Base-by-base conservation (phyloP, 2,329 filamentous ascomycete genomes). In the Fusarium verrucosum region DNA sequence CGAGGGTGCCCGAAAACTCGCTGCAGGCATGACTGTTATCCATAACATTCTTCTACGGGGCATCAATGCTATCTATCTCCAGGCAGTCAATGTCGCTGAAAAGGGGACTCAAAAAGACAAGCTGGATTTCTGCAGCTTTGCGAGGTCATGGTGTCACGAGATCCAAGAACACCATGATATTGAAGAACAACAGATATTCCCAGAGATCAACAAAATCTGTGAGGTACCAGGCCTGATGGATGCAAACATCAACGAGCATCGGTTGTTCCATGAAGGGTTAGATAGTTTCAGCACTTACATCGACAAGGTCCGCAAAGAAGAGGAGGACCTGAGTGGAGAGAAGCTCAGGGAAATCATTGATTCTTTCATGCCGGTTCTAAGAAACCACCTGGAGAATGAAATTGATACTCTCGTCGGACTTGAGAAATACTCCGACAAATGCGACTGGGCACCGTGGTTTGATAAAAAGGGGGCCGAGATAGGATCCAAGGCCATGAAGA, bases 171-270 rank as follows among this genome's bases (percentile, higher is more conserved):
- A 82, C 58, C 79, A 82, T 56, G 50, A 71, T 1, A 50, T 62
- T 0, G 80, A 82, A 57, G 80, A 82, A 47, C 62, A 57, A 3
- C 33, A 61, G 22, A 70, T 80, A 36, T 82, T 82, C 58, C 77
- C 78, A 0, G 66, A 69, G 4, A 71, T 81, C 11, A 76, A 80
- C 56, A 55, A 68, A 32, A 50, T 77, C 20, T 59, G 73, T 5
- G 77, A 74, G 1, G 72, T 75, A 11, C 63, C 70, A 35, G 76
- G 76, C 1, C 58, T 80, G 22, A 81, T 81, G 78, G 76, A 78
- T 14, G 66, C 55, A 40, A 82, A 79, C 58, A 69, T 81, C 4
- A 74, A 75, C 17, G 79, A 82, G 49, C 80, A 82, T 58, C 69
- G 73, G 10, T 67, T 70, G 2, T 82, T 82, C 53, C 71, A 76